Conservation (phyloP, 768 basidiomycete species). For the Porphyrellus cyaneotinctus region DNA sequence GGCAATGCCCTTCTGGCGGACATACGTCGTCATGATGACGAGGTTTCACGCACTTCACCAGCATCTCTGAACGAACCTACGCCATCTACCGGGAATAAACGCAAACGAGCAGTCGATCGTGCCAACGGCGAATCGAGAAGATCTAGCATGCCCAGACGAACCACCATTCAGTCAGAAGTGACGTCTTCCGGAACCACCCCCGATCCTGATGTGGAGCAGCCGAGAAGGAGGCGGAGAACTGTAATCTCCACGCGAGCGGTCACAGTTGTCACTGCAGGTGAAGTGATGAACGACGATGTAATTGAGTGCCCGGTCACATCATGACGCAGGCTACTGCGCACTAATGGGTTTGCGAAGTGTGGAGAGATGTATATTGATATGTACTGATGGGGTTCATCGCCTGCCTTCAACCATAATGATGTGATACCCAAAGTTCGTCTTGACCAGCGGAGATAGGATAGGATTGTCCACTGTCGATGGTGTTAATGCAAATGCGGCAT, state of each 20-base stretch:
- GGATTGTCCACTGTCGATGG: conserved; percentile 84
- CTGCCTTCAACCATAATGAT: conserved; percentile 91
- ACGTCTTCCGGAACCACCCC: conserved; percentile 49
- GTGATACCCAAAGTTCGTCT: conserved; percentile 83
- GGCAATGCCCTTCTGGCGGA: conserved; percentile 79
- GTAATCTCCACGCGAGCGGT: conserved; percentile 28
- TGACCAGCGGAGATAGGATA: conserved; percentile 64
- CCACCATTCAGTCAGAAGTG: conserved; percentile 43
- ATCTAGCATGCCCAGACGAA: conserved; percentile 36
- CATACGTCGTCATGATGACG: conserved; percentile 71
- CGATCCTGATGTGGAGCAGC: conserved; percentile 64
- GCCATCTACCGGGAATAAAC: conserved; percentile 35
- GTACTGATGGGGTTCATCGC: conserved; percentile 36
- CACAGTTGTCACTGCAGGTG: conserved; percentile 29
- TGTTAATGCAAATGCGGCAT: conserved; percentile 77
- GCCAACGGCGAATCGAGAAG: conserved; percentile 34
- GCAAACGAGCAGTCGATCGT: conserved; percentile 35
- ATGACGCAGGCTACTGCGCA: conserved; percentile 8
- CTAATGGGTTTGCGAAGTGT: conserved; percentile 1
- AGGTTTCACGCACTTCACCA: conserved; percentile 28
- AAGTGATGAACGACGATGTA: conserved; percentile 32
- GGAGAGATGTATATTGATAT: conserved; percentile 19
- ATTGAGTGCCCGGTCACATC: conserved; percentile 25
- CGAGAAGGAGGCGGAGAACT: conserved; percentile 39
- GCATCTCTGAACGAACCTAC: conserved; percentile 19